Percentiles rank a stretch among this genome's conserved stretches.
These are phyloP conservation scores for Plantago major DNA, from an alignment of 257 asterid genomes.

Conservation along the genomic window DNA sequence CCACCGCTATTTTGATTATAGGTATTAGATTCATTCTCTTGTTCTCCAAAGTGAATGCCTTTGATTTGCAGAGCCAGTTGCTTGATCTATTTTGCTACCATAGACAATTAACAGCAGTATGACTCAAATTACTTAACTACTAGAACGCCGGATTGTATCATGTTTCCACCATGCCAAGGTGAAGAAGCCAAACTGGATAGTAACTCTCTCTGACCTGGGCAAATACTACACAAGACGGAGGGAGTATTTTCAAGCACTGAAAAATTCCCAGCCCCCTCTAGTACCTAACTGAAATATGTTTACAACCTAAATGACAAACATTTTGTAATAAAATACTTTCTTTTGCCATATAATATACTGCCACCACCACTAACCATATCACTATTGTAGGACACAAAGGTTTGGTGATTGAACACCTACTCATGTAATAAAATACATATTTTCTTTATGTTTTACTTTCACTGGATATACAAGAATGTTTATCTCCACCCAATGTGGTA, in stretches of 20 bases:
- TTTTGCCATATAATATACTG: not conserved
- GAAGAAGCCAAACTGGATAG: no score
- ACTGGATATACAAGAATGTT: no score
- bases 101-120: not conserved
- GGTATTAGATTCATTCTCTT: conserved; percentile 45
- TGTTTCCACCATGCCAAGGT: no score
- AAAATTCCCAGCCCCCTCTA: no score
- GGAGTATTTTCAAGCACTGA: no score
- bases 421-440: not conserved
- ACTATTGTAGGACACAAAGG: not conserved
- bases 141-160: no score
- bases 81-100: conserved; percentile 13
- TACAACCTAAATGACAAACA: not conserved
- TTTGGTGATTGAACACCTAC: not conserved
- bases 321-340: not conserved
- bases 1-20: conserved; percentile 95
- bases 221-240: no score
- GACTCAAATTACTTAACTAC: no score
- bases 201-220: no score
- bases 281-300: not conserved
- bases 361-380: not conserved
- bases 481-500: no score
- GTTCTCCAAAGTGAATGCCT: conserved; percentile 2
- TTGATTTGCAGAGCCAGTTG: not conserved
- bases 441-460: conserved; percentile 1